A percentile compares a stretch with the other conserved stretches of the same genome.
Evolutionary conservation across 306 rosid species (phyloP).

Genomic region (Pachyrhizus erosus): DNA sequence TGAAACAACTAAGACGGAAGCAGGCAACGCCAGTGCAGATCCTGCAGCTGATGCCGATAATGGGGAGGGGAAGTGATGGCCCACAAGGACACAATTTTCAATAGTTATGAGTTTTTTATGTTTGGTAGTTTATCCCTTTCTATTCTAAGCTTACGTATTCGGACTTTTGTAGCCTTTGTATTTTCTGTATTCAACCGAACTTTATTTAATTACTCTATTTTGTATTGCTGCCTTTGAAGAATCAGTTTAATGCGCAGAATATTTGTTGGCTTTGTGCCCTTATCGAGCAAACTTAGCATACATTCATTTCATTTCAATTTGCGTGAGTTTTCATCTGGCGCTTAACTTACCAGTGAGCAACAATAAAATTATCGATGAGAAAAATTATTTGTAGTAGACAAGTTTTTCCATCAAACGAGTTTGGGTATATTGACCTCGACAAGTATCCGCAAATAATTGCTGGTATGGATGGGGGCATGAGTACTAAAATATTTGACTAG

Average conservation of each 20-base stretch:
- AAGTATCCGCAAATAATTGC: background rate
- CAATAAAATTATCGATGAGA: background rate
- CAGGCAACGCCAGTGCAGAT: constrained; percentile 43
- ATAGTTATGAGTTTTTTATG: constrained; percentile 20
- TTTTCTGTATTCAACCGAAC: constrained; percentile 37
- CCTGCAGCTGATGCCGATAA: constrained; percentile 54
- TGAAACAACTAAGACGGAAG: constrained; percentile 66
- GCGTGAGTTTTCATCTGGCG: background rate
- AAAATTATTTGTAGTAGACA: background rate
- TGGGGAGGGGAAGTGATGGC: constrained; percentile 48
- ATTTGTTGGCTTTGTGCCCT: constrained; percentile 32
- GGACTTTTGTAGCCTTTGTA: constrained; percentile 16
- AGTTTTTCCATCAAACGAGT: background rate
- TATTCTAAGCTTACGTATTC: constrained; percentile 34
- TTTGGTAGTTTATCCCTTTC: constrained; percentile 33
- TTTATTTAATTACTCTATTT: background rate
- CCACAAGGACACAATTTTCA: constrained; percentile 2
- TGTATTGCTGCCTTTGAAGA: constrained; percentile 13
- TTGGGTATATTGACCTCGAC: background rate
- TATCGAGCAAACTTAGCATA: constrained; percentile 18
- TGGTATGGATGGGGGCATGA: background rate
- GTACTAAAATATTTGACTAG: background rate
- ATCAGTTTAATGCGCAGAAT: constrained; percentile 26
- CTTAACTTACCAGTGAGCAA: background rate
- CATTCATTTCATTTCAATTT: background rate